Conservation (phyloP, 345 rosid species). For the Murraya paniculata region DNA sequence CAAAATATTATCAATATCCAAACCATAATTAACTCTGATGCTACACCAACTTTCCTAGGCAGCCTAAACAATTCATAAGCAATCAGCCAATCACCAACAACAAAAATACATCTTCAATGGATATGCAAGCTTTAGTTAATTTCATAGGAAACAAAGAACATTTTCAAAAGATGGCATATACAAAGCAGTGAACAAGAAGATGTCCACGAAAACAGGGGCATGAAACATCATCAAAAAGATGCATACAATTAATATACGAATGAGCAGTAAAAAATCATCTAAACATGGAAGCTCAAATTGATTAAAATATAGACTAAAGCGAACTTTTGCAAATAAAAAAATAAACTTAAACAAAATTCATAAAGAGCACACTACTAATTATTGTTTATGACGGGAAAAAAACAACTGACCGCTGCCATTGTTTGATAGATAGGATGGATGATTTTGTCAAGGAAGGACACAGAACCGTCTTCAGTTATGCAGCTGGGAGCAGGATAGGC, state of each 20-base stretch:
- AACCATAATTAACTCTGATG: neutral
- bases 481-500: slow-evolving; percentile 72
- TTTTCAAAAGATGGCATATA: neutral
- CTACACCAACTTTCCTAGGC: neutral
- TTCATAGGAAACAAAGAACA: neutral
- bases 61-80: neutral
- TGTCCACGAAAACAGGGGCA: neutral
- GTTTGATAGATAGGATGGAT: slow-evolving; percentile 70
- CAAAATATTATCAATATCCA: neutral
- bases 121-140: neutral
- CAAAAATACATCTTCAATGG: neutral
- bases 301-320: neutral
- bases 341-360: neutral
- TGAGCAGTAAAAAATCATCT: neutral
- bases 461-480: slow-evolving; percentile 50
- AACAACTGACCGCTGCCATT: slow-evolving; percentile 55
- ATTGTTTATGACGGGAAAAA: neutral
- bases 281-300: neutral
- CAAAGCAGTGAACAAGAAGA: neutral
- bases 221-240: neutral
- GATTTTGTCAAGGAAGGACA: slow-evolving; percentile 76
- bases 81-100: neutral
- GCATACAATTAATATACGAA: neutral
- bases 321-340: neutral
- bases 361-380: slow-evolving; percentile 7